Evolutionary conservation across 1,284 basidiomycete genomes (phyloP), one percentile per base, ranked within the genome.

Genomic region (Cutaneotrichosporon sp.): DNA sequence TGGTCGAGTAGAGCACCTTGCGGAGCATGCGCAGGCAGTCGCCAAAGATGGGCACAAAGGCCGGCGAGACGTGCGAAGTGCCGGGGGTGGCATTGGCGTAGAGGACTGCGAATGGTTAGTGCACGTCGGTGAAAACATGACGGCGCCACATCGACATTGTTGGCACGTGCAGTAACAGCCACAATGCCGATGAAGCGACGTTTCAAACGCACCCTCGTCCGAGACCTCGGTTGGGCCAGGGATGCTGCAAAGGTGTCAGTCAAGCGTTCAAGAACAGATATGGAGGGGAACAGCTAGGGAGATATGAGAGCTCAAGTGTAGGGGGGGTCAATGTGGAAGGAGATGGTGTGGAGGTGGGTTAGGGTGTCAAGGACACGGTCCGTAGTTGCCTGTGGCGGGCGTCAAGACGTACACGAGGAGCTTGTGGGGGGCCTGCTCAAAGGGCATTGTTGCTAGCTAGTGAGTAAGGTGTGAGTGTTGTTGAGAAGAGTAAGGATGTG

Each of bases 11-110:
- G 41, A 96, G 76, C 4, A 94, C 83, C 51, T 88, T 78, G 59
- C 88, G 80, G 20, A 88, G 85, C 84, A 96, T 86, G 58, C 86
- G 83, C 60, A 98, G 83, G 72, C 85, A 88, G 70, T 97, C 89
- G 37, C 90, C 89, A 63, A 98, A 90, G 52, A 91, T 83, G 38
- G 86, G 83, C 42, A 92, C 82, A 73, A 99, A 97, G 46, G 91
- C 90, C 13, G 86, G 83, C 40, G 90, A 88, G 65, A 93, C 86
- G 76, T 99, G 96, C 43, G 86, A 87, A 78, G 92, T 83, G 50
- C 87, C 85, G 0, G 92, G 67, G 53, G 72, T 65, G n/a, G 75
- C 70, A 39, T 77, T 77, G 55, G 77, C 77, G 23, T 67, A 77
- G 65, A 77, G 76, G 46, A 76, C 26, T 30, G 26, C 10, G 10